Evolutionary conservation across 2,329 filamentous ascomycete genomes (phyloP).

Genomic region (Fusarium tricinctum): DNA sequence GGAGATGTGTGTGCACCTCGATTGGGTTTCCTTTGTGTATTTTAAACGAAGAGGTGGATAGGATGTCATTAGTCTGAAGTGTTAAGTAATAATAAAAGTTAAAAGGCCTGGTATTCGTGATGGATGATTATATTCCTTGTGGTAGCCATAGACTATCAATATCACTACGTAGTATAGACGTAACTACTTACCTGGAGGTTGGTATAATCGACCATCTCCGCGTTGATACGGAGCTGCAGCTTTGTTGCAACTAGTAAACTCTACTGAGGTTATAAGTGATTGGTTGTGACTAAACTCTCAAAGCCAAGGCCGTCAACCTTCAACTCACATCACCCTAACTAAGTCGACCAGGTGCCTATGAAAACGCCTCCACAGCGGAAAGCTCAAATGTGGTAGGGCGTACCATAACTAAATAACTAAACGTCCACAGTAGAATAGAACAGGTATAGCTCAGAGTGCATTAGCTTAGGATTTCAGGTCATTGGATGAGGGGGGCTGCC

Average conservation of each 20-base stretch:
- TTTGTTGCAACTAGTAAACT: not conserved
- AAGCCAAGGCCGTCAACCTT: not conserved
- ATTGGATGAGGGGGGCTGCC: not conserved
- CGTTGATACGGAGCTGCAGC: conserved; percentile 7
- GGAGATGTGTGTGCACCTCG: conserved; percentile 18
- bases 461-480: too few relatives aligned
- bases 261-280: not conserved
- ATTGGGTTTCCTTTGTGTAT: conserved; percentile 7
- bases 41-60: conserved; percentile 11
- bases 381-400: not conserved
- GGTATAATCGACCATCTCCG: conserved; percentile 1
- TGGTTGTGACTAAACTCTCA: not conserved
- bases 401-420: too few relatives aligned
- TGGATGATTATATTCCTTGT: not conserved
- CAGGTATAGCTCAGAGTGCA: too few relatives aligned
- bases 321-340: not conserved
- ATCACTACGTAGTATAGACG: not conserved
- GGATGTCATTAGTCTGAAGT: not conserved
- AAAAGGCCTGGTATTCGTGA: not conserved
- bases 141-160: not conserved
- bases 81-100: conserved; percentile 3
- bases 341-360: too few relatives aligned
- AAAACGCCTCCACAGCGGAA: not conserved
- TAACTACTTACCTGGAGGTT: too few relatives aligned
- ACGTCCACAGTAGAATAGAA: too few relatives aligned